A percentile compares a stretch with the other conserved stretches of the same genome.
Evolutionary conservation across 2,329 filamentous ascomycete genomes (phyloP).

Genomic region (Claviceps humidiphila): DNA sequence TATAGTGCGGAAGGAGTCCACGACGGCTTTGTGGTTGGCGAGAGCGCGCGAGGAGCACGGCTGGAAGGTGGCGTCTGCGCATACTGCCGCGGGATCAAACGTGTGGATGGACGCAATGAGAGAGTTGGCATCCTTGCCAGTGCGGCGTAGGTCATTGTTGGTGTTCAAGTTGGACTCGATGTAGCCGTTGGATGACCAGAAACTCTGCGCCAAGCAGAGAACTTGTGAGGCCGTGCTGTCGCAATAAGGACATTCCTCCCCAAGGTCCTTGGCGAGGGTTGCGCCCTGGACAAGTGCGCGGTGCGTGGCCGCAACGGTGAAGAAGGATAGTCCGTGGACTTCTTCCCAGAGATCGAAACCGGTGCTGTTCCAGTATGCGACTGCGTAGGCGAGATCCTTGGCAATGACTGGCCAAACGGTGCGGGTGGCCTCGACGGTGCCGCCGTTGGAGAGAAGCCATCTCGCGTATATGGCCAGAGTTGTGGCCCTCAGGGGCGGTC

Average conservation of each 20-base stretch:
- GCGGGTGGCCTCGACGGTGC: slow-evolving; percentile 39
- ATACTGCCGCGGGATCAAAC: slow-evolving; percentile 54
- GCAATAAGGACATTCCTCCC: slow-evolving; percentile 46
- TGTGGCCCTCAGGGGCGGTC: slow-evolving; percentile 62
- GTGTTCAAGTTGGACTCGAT: slow-evolving; percentile 50
- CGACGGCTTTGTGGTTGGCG: slow-evolving; percentile 62
- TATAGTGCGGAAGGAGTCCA: slow-evolving; percentile 60
- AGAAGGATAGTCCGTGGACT: slow-evolving; percentile 63
- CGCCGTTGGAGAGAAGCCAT: slow-evolving; percentile 56
- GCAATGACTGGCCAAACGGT: slow-evolving; percentile 60
- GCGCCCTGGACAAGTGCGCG: slow-evolving; percentile 56
- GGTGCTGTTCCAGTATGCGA: slow-evolving; percentile 55
- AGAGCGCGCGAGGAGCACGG: slow-evolving; percentile 59
- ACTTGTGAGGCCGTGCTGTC: slow-evolving; percentile 53
- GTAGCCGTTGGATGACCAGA: slow-evolving; percentile 49
- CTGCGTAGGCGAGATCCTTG: slow-evolving; percentile 65
- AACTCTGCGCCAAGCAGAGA: slow-evolving; percentile 60
- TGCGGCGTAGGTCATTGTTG: slow-evolving; percentile 45
- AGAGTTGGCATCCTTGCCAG: slow-evolving; percentile 60
- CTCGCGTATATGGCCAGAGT: slow-evolving; percentile 60
- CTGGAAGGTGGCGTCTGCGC: slow-evolving; percentile 62
- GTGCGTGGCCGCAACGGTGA: slow-evolving; percentile 58
- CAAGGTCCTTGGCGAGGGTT: slow-evolving; percentile 49
- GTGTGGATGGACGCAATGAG: slow-evolving; percentile 52
- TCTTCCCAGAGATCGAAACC: slow-evolving; percentile 79